Conservation (phyloP, 1,139 yeast species). For the Geotrichum europaeum region DNA sequence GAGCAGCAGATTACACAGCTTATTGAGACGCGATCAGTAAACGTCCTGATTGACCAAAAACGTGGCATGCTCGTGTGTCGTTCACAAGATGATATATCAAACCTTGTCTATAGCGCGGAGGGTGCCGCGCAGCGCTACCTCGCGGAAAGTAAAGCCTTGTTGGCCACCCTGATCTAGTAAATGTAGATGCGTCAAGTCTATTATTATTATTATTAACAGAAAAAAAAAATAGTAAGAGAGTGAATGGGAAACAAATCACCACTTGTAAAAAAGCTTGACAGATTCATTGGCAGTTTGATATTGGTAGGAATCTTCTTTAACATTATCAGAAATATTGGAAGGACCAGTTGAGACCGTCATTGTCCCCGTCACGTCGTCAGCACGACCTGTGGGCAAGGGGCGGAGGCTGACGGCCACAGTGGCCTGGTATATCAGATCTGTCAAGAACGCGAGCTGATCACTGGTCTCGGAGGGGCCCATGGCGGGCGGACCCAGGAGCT, state of each 20-base stretch:
- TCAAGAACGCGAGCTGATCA: constrained; percentile 42
- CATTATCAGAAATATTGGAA: constrained; percentile 32
- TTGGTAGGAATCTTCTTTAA: constrained; percentile 58
- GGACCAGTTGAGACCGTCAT: constrained; percentile 54
- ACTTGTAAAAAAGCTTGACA: constrained; percentile 38
- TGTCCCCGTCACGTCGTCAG: constrained; percentile 75
- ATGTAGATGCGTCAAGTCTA: neutral
- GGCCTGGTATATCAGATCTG: constrained; percentile 48
- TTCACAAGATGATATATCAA: neutral
- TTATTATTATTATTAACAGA: neutral
- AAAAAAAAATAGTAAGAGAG: neutral
- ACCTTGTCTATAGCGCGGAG: constrained; percentile 2
- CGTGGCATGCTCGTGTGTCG: constrained; percentile 11
- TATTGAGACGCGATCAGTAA: constrained; percentile 13
- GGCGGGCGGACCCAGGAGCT: constrained; percentile 37
- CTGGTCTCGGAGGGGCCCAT: constrained; percentile 15
- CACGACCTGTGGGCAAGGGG: constrained; percentile 74
- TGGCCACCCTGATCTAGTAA: constrained; percentile 6
- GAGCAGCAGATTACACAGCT: constrained; percentile 12
- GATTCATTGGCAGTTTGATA: constrained; percentile 51
- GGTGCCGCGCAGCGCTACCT: constrained; percentile 7
- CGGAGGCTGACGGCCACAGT: constrained; percentile 48
- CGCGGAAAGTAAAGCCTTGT: constrained; percentile 7
- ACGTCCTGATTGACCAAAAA: constrained; percentile 18
- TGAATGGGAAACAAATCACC: neutral